Percentiles rank a stretch among this genome's conserved stretches.
Evolutionary conservation across 352 stramenopile species (phyloP).

Genomic region (Hyphochytrium catenoides): DNA sequence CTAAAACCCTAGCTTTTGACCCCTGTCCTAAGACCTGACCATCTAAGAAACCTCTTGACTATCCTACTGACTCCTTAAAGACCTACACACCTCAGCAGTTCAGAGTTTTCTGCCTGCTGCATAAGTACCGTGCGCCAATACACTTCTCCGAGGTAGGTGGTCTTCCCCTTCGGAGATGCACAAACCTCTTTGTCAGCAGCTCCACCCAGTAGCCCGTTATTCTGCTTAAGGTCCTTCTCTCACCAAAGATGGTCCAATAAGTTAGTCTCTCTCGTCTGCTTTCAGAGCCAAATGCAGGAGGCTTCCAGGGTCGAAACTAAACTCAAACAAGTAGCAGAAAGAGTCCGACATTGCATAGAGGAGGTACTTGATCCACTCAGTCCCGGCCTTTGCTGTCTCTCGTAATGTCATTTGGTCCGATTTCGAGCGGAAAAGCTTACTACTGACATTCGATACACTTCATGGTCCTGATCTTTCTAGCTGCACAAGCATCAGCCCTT

Average conservation of each 20-base stretch:
- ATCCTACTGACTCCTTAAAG: constrained; percentile 7
- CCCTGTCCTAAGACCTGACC: too few species aligned
- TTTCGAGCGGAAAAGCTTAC: too few species aligned
- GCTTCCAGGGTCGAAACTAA: constrained; percentile 1
- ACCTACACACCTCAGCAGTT: constrained; percentile 26
- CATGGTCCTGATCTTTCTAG: too few species aligned
- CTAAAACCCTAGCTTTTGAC: too few species aligned
- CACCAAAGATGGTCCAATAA: constrained; percentile 19
- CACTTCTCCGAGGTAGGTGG: constrained; percentile 34
- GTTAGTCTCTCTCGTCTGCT: constrained; percentile 10
- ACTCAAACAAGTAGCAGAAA: background rate
- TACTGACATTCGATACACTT: too few species aligned
- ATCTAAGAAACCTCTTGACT: too few species aligned
- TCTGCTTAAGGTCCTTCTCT: constrained; percentile 30
- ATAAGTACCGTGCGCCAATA: constrained; percentile 53
- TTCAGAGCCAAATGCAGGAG: constrained; percentile 4
- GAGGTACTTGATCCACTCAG: too few species aligned
- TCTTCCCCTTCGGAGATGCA: constrained; percentile 12
- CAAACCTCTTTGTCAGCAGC: constrained; percentile 4
- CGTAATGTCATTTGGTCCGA: too few species aligned
- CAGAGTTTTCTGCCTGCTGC: constrained; percentile 61
- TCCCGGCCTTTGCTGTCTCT: too few species aligned
- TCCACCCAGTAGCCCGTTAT: background rate
- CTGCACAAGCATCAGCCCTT: too few species aligned
- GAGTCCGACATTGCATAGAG: too few species aligned